phyloP scores from a whole-genome alignment of 75 land plant genomes.

The Sequoiadendron giganteum region DNA sequence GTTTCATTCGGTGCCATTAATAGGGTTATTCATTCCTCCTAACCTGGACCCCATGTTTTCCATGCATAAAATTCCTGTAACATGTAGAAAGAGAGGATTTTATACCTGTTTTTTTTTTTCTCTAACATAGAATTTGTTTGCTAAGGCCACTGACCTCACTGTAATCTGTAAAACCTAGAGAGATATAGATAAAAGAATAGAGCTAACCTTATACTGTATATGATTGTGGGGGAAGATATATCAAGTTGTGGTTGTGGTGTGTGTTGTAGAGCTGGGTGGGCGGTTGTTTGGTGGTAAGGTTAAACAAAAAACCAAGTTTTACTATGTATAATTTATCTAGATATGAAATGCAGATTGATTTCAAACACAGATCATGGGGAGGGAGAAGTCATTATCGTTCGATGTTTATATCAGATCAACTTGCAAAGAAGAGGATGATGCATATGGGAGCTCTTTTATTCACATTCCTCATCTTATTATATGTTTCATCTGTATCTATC shows the following conservation, averaged over 20 bases:
- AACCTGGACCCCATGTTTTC: slow-evolving; percentile 41
- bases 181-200: neutral
- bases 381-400: too few relatives aligned
- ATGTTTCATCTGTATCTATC: too few relatives aligned
- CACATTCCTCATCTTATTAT: too few relatives aligned
- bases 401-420: too few relatives aligned
- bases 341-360: too few relatives aligned
- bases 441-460: too few relatives aligned
- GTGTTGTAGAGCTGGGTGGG: neutral
- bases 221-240: neutral
- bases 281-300: neutral
- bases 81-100: neutral
- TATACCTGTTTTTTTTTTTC: neutral
- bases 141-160: neutral
- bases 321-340: neutral
- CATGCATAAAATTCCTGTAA: slow-evolving; percentile 9
- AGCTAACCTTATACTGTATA: slow-evolving; percentile 1
- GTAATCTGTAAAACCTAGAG: neutral
- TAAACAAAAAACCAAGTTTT: neutral
- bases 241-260: neutral
- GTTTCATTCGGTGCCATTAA: slow-evolving; percentile 15
- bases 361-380: too few relatives aligned
- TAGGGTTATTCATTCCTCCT: slow-evolving; percentile 44
- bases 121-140: slow-evolving; percentile 1
- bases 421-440: too few relatives aligned